Evolutionary conservation across 2,329 filamentous ascomycete genomes (phyloP), one percentile per base, ranked within the genome.

Genomic region (Fusarium falciforme): DNA sequence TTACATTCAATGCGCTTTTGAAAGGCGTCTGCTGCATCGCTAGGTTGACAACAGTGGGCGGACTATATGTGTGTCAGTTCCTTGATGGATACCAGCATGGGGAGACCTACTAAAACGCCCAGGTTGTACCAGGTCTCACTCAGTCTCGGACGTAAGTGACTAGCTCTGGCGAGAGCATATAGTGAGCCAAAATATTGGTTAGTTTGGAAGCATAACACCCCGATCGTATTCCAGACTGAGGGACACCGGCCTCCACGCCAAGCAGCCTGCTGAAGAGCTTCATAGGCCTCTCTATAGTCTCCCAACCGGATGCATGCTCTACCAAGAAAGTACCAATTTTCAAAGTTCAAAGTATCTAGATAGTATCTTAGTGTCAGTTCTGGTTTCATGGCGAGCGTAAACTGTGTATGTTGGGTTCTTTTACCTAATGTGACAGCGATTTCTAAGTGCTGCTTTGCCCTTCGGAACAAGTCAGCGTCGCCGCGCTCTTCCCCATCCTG

Each of bases 111-210:
- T 9, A 52, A 29, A 7, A n/a, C 16, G 14, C 47, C 47, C 6
- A 52, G 25, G 47, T 52, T 52, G 16, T n/a, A 52, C 47, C 47
- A 52, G 8, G 14, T 0, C 47, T 52, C 47, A 11, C 12, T n/a
- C 2, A 29, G 47, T 6, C 2, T 4, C 2, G 25, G 47, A 29
- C 10, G 12, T n/a, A 52, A 11, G 1, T 16, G 47, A 29, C 12
- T 5, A 25, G 9, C 47, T 29, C 5, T 52, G 9, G 2, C 2
- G 5, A 27, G 0, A n/a, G 3, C 6, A 2, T n/a, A 0, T 6
- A 29, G 14, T 12, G 47, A n/a, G 47, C n/a, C 47, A 4, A 0
- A 0, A 8, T 52, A 52, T 29, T 12, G 25, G 2, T 2, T 1
- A n/a, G 4, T 4, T n/a, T 6, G 22, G 47, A 12, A 12, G 25